Percentiles rank a stretch among this genome's conserved stretches.
These are phyloP conservation scores for Citrus hindsii DNA, from an alignment of 345 rosid species.

Conservation along the genomic window DNA sequence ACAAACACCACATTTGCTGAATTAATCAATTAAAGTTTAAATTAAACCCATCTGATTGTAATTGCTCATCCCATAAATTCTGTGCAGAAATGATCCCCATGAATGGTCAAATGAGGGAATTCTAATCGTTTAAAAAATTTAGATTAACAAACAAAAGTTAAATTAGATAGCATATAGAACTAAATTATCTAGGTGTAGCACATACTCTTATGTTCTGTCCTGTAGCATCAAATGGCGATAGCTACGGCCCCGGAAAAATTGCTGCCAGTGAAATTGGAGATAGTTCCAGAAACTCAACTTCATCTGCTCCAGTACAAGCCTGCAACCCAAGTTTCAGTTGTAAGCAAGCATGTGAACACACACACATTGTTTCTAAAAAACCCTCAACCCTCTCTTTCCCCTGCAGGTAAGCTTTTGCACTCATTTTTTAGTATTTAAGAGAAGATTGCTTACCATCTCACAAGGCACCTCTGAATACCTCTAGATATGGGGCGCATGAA, in stretches of 20 bases:
- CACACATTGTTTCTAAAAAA: neutral
- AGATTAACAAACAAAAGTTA: neutral
- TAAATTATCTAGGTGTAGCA: neutral
- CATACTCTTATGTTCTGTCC: conserved; percentile 26
- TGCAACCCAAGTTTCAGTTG: conserved; percentile 29
- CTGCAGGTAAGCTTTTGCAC: neutral
- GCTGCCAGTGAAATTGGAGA: conserved; percentile 64
- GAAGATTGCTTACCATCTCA: conserved; percentile 66
- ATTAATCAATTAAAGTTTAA: neutral
- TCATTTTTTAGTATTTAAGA: conserved; percentile 1
- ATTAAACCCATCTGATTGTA: neutral
- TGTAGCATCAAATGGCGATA: conserved; percentile 91
- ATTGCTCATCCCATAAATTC: neutral
- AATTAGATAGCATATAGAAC: neutral
- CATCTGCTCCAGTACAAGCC: conserved; percentile 80
- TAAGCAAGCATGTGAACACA: neutral
- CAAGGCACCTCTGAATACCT: conserved; percentile 85
- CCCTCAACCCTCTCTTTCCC: neutral
- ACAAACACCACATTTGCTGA: neutral
- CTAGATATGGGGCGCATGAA: conserved; percentile 78
- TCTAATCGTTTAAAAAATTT: neutral
- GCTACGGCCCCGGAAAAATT: conserved; percentile 71
- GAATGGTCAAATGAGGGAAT: neutral
- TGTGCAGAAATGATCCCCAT: neutral
- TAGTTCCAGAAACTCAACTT: conserved; percentile 46